Conservation (phyloP, 2,329 filamentous ascomycete genomes). For the Microsporum ferrugineum region DNA sequence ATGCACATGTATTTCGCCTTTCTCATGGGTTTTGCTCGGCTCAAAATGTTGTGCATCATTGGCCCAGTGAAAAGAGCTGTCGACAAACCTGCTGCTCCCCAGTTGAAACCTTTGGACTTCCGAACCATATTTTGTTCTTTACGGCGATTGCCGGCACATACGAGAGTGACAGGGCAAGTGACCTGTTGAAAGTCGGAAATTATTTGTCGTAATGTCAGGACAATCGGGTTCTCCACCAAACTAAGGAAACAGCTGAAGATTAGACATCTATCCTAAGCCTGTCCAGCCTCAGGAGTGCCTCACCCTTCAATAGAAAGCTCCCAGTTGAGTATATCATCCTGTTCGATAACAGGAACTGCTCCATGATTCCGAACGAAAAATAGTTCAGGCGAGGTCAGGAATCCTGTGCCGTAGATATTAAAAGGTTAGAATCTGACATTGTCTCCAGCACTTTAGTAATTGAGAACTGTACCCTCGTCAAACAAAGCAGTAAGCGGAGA, state of each 20-base stretch:
- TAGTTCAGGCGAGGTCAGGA: constrained; percentile 73
- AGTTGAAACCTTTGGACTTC: constrained; percentile 89
- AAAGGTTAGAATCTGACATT: constrained; percentile 7
- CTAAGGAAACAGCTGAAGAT: constrained; percentile 22
- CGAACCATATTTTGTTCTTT: constrained; percentile 88
- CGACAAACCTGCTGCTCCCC: constrained; percentile 77
- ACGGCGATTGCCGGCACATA: constrained; percentile 81
- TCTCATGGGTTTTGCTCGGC: constrained; percentile 53
- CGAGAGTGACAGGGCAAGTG: constrained; percentile 76
- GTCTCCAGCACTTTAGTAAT: neutral
- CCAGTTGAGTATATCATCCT: constrained; percentile 65
- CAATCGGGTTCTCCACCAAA: constrained; percentile 67
- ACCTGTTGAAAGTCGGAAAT: constrained; percentile 65
- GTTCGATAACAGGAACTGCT: constrained; percentile 61
- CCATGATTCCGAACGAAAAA: constrained; percentile 93
- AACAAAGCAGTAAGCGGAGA: constrained; percentile 68
- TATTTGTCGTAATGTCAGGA: constrained; percentile 59
- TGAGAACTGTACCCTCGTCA: constrained; percentile 40
- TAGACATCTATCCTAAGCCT: neutral
- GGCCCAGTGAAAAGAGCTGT: constrained; percentile 83
- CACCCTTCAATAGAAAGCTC: constrained; percentile 68
- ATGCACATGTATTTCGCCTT: constrained; percentile 77
- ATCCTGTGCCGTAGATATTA: constrained; percentile 44
- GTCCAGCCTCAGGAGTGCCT: neutral
- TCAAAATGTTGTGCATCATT: constrained; percentile 59